These are phyloP conservation scores for Fusarium mangiferae DNA, from an alignment of 2,329 filamentous ascomycete species.

Conservation along the genomic window DNA sequence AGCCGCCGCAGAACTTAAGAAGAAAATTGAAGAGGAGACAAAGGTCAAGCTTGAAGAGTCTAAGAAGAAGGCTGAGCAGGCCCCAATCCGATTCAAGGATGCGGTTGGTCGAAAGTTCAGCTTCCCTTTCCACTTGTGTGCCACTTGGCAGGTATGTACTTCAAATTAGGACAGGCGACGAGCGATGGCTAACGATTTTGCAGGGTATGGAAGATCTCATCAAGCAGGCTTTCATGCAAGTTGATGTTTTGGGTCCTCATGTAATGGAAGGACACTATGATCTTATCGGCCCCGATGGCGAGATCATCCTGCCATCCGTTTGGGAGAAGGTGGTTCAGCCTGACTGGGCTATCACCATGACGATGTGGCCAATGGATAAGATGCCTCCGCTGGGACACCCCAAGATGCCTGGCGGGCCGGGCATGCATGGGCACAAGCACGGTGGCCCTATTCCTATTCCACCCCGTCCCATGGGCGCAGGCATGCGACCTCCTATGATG, in stretches of 20 bases:
- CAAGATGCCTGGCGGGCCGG: conserved; percentile 34
- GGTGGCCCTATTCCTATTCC: conserved; percentile 21
- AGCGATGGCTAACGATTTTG: conserved; percentile 36
- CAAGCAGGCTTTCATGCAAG: conserved; percentile 83
- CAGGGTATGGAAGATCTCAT: conserved; percentile 90
- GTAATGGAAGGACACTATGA: conserved; percentile 85
- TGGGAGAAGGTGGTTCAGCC: conserved; percentile 87
- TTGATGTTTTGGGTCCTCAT: conserved; percentile 79
- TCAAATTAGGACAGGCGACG: not conserved
- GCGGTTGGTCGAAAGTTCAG: conserved; percentile 91
- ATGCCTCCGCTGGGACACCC: conserved; percentile 40
- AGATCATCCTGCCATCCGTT: conserved; percentile 81
- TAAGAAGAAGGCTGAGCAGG: conserved; percentile 68
- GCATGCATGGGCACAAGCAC: conserved; percentile 22
- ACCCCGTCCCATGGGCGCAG: conserved; percentile 1
- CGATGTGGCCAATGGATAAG: conserved; percentile 69
- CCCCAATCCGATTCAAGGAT: conserved; percentile 90
- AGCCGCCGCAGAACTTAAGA: conserved; percentile 69
- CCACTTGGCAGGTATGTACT: conserved; percentile 79
- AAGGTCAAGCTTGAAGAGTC: conserved; percentile 60
- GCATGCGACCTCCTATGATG: conserved; percentile 26
- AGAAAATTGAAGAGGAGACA: conserved; percentile 66
- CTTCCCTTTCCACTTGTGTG: conserved; percentile 88
- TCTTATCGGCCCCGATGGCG: conserved; percentile 79
- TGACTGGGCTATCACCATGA: conserved; percentile 67